phyloP scores from a whole-genome alignment of 805 yeast genomes.

The Kluyveromyces nonfermentans region DNA sequence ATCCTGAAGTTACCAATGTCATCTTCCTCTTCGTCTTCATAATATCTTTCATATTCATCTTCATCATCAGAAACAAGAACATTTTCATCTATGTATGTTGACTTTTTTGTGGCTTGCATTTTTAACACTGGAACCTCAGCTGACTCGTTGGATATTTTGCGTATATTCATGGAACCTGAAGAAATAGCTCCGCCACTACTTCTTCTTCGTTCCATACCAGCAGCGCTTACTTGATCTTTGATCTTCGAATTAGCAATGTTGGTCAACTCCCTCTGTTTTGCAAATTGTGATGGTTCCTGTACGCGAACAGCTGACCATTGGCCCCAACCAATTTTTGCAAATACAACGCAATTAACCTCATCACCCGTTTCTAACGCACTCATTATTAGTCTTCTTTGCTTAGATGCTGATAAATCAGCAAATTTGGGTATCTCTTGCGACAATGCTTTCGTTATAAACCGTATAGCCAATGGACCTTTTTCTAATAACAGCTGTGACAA shows the following conservation, averaged over 20 bases:
- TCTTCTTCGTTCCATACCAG: constrained; percentile 27
- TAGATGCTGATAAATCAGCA: constrained; percentile 70
- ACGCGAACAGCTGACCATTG: constrained; percentile 68
- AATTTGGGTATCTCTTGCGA: constrained; percentile 69
- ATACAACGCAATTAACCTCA: constrained; percentile 44
- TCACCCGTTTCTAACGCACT: constrained; percentile 74
- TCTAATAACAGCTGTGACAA: constrained; percentile 56
- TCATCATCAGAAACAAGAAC: constrained; percentile 29
- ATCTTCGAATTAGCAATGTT: constrained; percentile 33
- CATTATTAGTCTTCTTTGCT: constrained; percentile 85
- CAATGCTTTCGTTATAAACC: constrained; percentile 77
- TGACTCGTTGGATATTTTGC: background rate
- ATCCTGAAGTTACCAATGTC: constrained; percentile 21
- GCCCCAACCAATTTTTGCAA: constrained; percentile 97
- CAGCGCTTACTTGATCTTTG: constrained; percentile 32
- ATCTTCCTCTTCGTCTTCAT: constrained; percentile 21
- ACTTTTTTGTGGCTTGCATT: constrained; percentile 2
- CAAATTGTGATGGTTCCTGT: constrained; percentile 30
- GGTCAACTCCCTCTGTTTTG: constrained; percentile 35
- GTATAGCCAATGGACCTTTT: constrained; percentile 84
- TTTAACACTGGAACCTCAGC: background rate
- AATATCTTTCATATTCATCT: constrained; percentile 30
- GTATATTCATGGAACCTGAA: background rate
- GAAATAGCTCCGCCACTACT: constrained; percentile 16
- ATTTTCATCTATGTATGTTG: constrained; percentile 34